These are phyloP conservation scores for Picea glauca DNA, from an alignment of 75 land plant species.

Conservation along the genomic window DNA sequence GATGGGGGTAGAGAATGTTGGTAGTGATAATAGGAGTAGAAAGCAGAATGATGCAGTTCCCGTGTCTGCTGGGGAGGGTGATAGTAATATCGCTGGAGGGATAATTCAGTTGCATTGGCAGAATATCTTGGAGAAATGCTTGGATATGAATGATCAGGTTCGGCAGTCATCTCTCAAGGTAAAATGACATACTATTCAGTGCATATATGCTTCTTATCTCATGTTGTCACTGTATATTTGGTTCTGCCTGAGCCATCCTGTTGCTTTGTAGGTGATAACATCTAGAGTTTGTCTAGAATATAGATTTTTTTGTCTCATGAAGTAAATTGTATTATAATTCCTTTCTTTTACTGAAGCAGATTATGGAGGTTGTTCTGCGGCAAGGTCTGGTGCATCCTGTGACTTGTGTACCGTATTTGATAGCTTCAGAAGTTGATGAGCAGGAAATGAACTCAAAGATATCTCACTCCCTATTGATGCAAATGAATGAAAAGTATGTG, in stretches of 20 bases:
- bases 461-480: conserved; percentile 84
- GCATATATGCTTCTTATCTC: background rate
- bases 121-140: conserved; percentile 65
- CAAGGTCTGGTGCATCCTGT: conserved; percentile 99
- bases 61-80: conserved; percentile 98
- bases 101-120: conserved; percentile 98
- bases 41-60: conserved; percentile 59
- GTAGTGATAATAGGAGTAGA: conserved; percentile 13
- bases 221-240: background rate
- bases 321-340: background rate
- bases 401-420: conserved; percentile 94
- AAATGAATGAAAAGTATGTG: conserved; percentile 91
- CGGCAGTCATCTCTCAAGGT: conserved; percentile 91
- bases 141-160: conserved; percentile 77
- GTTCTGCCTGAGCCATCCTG: background rate
- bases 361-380: conserved; percentile 93
- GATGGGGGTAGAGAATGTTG: conserved; percentile 45
- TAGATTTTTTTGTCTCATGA: background rate
- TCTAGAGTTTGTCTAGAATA: background rate
- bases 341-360: conserved; percentile 32
- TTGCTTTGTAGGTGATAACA: background rate
- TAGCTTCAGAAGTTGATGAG: conserved; percentile 95
- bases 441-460: conserved; percentile 77
- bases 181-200: background rate
- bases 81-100: conserved; percentile 96